These are phyloP conservation scores for Phlyctochytrium bullatum DNA, from an alignment of 192 early-diverging fungal species.

Conservation along the genomic window DNA sequence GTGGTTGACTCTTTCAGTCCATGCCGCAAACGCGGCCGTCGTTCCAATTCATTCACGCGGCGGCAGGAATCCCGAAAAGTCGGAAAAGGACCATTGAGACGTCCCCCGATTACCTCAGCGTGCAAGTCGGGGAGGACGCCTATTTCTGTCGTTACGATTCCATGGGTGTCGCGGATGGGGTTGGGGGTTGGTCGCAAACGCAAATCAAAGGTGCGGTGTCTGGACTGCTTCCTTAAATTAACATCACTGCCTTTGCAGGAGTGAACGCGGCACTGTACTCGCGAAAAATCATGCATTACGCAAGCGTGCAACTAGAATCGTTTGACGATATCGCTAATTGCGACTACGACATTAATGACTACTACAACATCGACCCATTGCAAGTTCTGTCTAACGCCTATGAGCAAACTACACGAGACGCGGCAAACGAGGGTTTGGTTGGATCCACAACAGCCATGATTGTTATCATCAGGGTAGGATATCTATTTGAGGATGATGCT, in stretches of 20 bases:
- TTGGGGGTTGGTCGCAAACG: constrained; percentile 85
- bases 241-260: constrained; percentile 44
- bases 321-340: constrained; percentile 80
- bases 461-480: constrained; percentile 66
- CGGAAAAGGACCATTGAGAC: constrained; percentile 3
- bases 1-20: neutral
- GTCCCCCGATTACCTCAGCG: constrained; percentile 21
- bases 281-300: constrained; percentile 92
- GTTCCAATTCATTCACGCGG: constrained; percentile 59
- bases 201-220: constrained; percentile 10
- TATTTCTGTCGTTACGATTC: constrained; percentile 86
- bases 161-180: constrained; percentile 92
- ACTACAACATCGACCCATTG: constrained; percentile 76
- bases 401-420: constrained; percentile 70
- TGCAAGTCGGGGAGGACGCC: constrained; percentile 87
- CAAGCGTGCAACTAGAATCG: constrained; percentile 74
- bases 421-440: constrained; percentile 68
- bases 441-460: constrained; percentile 92
- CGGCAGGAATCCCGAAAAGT: constrained; percentile 57
- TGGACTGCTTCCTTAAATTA: neutral
- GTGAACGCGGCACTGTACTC: constrained; percentile 91
- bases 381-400: constrained; percentile 79
- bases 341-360: constrained; percentile 66
- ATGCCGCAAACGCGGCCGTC: constrained; percentile 29
- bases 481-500: neutral